Evolutionary conservation across 768 basidiomycete species (phyloP), one percentile per base, ranked within the genome.

Genomic region (Rhodotorula sphaerocarpa): DNA sequence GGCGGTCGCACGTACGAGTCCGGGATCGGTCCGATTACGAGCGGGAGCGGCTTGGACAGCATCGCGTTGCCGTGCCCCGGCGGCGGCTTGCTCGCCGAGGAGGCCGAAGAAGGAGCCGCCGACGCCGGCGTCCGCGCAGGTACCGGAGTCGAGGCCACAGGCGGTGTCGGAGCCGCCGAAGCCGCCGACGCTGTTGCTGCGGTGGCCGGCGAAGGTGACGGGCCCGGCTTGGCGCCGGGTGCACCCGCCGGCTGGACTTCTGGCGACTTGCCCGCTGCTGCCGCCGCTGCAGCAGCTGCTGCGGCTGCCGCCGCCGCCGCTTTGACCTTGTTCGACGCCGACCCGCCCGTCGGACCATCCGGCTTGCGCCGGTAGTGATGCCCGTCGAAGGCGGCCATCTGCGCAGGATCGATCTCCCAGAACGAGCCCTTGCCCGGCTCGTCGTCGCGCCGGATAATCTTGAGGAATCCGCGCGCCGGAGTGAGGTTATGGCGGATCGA

Each of bases 401-500:
- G 74, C 14, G 72, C 81, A 47, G 86, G 84, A 71, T 93, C 91
- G 36, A 95, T 79, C 25, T 86, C 86, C 92, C 92, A 96, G 67
- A 90, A 89, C 68, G 85, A 90, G 3, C 91, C 92, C 74, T 93
- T 95, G 14, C 88, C 75, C 45, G 76, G 74, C 42, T 78, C 88
- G 61, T 89, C 87, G 10, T 84, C 82, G 65, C 84, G 86, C 34
- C 88, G 55, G 2, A 46, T 11, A 30, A 69, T 48, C 76, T 96
- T 96, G 74, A 87, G 80, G 77, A 99, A 99, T 1, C 88, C 90
- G 51, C 85, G 83, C 73, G 86, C 86, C 16, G 90, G 88, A 2
- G 91, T 92, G n/a, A 99, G 77, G 74, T 91, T 92, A 72, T 96
- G 91, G 27, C 91, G 86, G 50, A 96, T 86, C 34, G 93, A 93